Evolutionary conservation across 495 filamentous ascomycete species (phyloP).

Genomic region (Penicillium coffeae): DNA sequence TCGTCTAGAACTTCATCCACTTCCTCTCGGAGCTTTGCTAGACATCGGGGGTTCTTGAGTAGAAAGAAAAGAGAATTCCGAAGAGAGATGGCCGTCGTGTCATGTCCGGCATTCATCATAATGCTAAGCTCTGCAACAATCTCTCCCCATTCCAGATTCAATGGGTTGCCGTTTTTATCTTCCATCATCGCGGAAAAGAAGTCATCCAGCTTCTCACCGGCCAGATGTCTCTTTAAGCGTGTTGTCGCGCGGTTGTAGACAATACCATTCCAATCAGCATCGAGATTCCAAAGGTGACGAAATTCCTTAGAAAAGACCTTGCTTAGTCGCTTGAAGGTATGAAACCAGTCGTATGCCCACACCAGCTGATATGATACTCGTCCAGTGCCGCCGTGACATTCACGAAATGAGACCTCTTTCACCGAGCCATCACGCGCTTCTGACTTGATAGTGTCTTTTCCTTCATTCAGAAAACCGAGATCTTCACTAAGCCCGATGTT

Average conservation of each 20-base stretch:
- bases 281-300: slow-evolving; percentile 10
- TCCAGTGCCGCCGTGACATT: too few species aligned
- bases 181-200: slow-evolving; percentile 50
- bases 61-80: too few species aligned
- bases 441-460: too few species aligned
- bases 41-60: too few species aligned
- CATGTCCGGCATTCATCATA: slow-evolving; percentile 52
- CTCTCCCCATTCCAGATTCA: slow-evolving; percentile 21
- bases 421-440: too few species aligned
- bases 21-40: too few species aligned
- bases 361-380: slow-evolving; percentile 16
- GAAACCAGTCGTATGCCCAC: slow-evolving; percentile 45
- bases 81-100: too few species aligned
- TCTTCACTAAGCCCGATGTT: too few species aligned
- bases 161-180: slow-evolving; percentile 35
- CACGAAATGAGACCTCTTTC: too few species aligned
- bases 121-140: slow-evolving; percentile 25
- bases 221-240: slow-evolving; percentile 30
- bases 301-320: slow-evolving; percentile 15
- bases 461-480: too few species aligned
- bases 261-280: slow-evolving; percentile 27
- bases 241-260: slow-evolving; percentile 27
- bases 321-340: slow-evolving; percentile 11
- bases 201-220: slow-evolving; percentile 48
- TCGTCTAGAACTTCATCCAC: too few species aligned